A percentile compares a stretch with the other conserved stretches of the same genome.
These are phyloP conservation scores for Cercospora sp. DNA, from an alignment of 2,329 filamentous ascomycete genomes.

Conservation along the genomic window DNA sequence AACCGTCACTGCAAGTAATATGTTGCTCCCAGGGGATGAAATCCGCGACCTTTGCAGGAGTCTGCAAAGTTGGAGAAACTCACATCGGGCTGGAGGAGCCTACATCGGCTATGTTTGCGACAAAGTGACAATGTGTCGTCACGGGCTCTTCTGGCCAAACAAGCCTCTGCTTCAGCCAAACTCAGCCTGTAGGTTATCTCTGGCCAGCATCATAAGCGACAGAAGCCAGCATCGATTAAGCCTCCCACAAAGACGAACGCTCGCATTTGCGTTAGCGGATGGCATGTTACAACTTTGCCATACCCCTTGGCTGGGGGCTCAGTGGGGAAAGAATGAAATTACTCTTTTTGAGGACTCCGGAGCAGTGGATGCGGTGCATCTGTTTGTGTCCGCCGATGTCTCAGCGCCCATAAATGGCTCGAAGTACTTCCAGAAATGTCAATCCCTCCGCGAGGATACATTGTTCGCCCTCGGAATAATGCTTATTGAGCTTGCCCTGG, in stretches of 20 bases:
- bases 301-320: slow-evolving; percentile 6
- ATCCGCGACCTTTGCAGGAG: too few relatives aligned
- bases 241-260: not conserved
- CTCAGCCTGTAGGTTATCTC: too few relatives aligned
- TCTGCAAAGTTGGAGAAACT: too few relatives aligned
- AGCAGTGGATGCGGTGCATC: not conserved
- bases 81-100: too few relatives aligned
- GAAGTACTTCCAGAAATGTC: slow-evolving; percentile 7
- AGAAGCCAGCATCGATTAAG: not conserved
- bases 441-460: slow-evolving; percentile 36
- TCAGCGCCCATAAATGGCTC: too few relatives aligned
- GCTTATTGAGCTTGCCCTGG: slow-evolving; percentile 41
- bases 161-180: too few relatives aligned
- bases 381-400: slow-evolving; percentile 4
- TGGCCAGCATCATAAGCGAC: not conserved
- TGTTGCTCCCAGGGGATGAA: too few relatives aligned
- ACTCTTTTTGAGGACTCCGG: not conserved
- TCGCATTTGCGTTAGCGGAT: slow-evolving; percentile 1
- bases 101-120: too few relatives aligned
- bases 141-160: too few relatives aligned
- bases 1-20: too few relatives aligned
- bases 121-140: too few relatives aligned
- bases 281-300: slow-evolving; percentile 9
- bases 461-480: slow-evolving; percentile 40
- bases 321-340: slow-evolving; percentile 16